Conservation (phyloP, 2,329 filamentous ascomycete genomes). For the Colletotrichum musicola region DNA sequence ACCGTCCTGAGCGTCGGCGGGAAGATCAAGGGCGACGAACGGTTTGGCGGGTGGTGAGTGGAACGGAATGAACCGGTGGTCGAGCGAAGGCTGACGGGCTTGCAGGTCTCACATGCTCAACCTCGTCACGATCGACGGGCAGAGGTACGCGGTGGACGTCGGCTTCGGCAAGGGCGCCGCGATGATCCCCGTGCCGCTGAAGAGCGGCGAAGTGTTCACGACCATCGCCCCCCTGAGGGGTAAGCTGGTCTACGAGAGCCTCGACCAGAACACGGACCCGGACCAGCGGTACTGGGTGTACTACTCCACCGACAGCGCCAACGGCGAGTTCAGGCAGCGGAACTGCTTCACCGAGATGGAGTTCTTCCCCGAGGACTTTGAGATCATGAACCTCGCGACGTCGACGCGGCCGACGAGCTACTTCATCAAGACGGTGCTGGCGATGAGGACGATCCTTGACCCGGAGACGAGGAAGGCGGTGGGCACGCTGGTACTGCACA, state of each 20-base stretch:
- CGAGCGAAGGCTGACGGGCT: conserved; percentile 45
- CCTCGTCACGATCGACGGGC: conserved; percentile 65
- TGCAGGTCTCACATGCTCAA: conserved; percentile 70
- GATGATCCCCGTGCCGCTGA: conserved; percentile 49
- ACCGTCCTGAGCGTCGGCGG: conserved; percentile 63
- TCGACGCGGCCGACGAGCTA: conserved; percentile 51
- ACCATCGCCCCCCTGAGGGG: conserved; percentile 60
- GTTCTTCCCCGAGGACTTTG: conserved; percentile 60
- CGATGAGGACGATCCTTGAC: conserved; percentile 47
- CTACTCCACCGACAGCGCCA: conserved; percentile 45
- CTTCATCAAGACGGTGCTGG: conserved; percentile 54
- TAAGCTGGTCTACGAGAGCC: conserved; percentile 53
- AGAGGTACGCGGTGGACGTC: conserved; percentile 67
- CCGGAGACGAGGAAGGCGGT: conserved; percentile 33
- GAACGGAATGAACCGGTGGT: neutral
- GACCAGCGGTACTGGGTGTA: conserved; percentile 56
- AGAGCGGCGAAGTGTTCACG: conserved; percentile 41
- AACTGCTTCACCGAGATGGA: conserved; percentile 67
- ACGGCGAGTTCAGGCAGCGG: conserved; percentile 54
- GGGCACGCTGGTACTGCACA: conserved; percentile 59
- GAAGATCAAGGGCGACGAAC: conserved; percentile 28
- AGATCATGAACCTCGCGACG: conserved; percentile 58
- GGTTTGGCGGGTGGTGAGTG: conserved; percentile 43
- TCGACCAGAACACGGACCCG: conserved; percentile 49
- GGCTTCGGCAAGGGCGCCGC: conserved; percentile 67